Percentiles rank a stretch among this genome's conserved stretches.
Evolutionary conservation across 495 filamentous ascomycete genomes (phyloP).

Genomic region (Cladorrhinum samala): DNA sequence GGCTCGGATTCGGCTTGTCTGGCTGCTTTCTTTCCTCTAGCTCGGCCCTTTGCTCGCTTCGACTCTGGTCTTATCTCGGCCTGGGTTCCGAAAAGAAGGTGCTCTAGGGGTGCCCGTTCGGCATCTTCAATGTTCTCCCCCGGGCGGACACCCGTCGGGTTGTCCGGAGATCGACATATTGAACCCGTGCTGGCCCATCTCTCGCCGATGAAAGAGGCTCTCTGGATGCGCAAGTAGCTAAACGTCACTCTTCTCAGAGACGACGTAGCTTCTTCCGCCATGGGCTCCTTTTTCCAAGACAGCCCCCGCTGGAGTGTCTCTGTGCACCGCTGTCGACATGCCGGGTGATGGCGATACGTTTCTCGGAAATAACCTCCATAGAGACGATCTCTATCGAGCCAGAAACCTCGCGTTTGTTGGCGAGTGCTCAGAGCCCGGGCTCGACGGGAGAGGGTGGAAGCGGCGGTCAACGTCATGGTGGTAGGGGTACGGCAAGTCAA

Average conservation of each 20-base stretch:
- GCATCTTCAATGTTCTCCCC: conserved; percentile 34
- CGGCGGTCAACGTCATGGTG: conserved; percentile 33
- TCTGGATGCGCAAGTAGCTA: conserved; percentile 27
- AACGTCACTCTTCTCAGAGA: conserved; percentile 30
- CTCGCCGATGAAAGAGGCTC: background rate
- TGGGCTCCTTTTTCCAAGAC: conserved; percentile 34
- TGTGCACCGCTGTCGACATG: conserved; percentile 35
- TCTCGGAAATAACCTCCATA: conserved; percentile 34
- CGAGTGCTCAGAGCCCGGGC: conserved; percentile 20
- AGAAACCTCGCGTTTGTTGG: conserved; percentile 40
- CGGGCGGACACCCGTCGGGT: conserved; percentile 28
- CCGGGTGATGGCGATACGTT: conserved; percentile 32
- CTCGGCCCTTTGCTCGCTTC: background rate
- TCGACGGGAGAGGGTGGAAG: conserved; percentile 26
- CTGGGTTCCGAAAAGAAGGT: conserved; percentile 26
- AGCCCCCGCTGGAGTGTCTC: conserved; percentile 30
- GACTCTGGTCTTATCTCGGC: background rate
- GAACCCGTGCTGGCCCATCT: conserved; percentile 19
- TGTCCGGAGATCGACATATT: conserved; percentile 18
- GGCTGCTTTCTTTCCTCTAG: background rate
- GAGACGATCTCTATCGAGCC: conserved; percentile 37
- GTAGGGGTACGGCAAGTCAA: background rate
- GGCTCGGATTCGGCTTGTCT: background rate
- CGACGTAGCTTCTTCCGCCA: conserved; percentile 22
- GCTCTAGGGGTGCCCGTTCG: conserved; percentile 29